A percentile compares a stretch with the other conserved stretches of the same genome.
These are phyloP conservation scores for Tetracladium maxilliforme DNA, from an alignment of 2,329 filamentous ascomycete species.

Conservation along the genomic window DNA sequence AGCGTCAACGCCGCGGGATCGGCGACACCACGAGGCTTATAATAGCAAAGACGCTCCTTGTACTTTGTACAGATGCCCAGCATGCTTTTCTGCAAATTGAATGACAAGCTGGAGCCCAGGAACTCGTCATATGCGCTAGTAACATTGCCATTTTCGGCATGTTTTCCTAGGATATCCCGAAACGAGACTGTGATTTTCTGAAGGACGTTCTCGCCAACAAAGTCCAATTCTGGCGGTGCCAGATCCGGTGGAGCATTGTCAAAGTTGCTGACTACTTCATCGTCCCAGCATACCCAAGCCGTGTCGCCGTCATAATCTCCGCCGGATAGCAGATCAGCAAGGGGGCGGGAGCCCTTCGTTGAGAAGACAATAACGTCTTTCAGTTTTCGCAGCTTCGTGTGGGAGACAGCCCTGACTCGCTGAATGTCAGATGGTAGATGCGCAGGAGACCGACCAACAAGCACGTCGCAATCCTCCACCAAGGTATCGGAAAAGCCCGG, in stretches of 20 bases:
- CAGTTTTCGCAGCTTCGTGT: conserved; percentile 46
- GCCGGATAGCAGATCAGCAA: conserved; percentile 59
- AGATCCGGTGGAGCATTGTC: conserved; percentile 32
- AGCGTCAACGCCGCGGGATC: conserved; percentile 28
- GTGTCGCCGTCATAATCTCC: conserved; percentile 72
- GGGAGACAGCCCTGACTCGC: conserved; percentile 43
- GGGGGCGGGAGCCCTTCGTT: conserved; percentile 38
- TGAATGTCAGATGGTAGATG: conserved; percentile 62
- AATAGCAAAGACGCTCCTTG: conserved; percentile 49
- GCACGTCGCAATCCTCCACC: conserved; percentile 40
- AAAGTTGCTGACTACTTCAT: conserved; percentile 50
- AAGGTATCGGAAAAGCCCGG: conserved; percentile 36
- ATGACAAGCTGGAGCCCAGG: conserved; percentile 36
- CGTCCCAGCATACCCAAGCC: conserved; percentile 69
- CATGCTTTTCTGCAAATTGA: conserved; percentile 38
- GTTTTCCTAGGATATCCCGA: conserved; percentile 5
- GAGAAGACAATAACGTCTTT: conserved; percentile 74
- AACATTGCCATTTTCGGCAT: conserved; percentile 4
- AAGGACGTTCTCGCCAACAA: conserved; percentile 33
- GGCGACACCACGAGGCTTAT: conserved; percentile 32
- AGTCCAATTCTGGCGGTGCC: conserved; percentile 26
- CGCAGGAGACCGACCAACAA: conserved; percentile 57
- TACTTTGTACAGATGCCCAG: conserved; percentile 51
- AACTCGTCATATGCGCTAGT: too few species aligned
- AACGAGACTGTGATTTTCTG: conserved; percentile 27